Conservation (phyloP, 1,284 basidiomycete species). For the Melampsora larici-populina region DNA sequence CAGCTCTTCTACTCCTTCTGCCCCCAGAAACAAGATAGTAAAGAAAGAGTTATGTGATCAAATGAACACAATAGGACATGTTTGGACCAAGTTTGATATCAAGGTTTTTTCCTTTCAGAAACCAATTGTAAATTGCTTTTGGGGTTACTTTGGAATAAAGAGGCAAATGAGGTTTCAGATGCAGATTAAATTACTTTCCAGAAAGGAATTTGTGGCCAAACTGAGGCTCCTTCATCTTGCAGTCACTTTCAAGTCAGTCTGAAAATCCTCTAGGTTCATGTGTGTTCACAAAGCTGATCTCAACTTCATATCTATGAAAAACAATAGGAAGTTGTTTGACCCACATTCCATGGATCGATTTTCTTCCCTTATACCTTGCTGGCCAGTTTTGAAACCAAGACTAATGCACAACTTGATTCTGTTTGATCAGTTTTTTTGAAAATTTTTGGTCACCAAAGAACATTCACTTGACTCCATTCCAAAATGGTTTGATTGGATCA, state of each 20-base stretch:
- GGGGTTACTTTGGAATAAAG: constrained; percentile 45
- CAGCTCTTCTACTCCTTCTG: too few species aligned
- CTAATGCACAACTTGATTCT: constrained; percentile 48
- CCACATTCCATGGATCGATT: constrained; percentile 30
- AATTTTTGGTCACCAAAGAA: constrained; percentile 89
- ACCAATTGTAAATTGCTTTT: constrained; percentile 59
- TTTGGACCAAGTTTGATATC: constrained; percentile 45
- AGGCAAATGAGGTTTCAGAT: constrained; percentile 22
- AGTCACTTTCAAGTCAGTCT: constrained; percentile 38
- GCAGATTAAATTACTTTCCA: constrained; percentile 37
- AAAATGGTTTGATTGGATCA: constrained; percentile 87
- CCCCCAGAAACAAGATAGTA: too few species aligned
- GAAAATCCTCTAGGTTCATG: too few species aligned
- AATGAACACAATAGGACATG: constrained; percentile 56
- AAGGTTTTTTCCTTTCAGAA: constrained; percentile 47
- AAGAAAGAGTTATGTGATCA: constrained; percentile 43
- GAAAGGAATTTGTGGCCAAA: constrained; percentile 8
- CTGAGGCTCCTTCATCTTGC: constrained; percentile 29
- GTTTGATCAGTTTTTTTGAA: constrained; percentile 53
- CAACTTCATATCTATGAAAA: background rate
- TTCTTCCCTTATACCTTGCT: constrained; percentile 49
- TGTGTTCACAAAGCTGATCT: background rate
- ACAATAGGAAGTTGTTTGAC: constrained; percentile 33
- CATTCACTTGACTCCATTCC: constrained; percentile 70
- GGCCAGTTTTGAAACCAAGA: constrained; percentile 50